Conservation (phyloP, 345 rosid genomes). For the Brassica nigra region DNA sequence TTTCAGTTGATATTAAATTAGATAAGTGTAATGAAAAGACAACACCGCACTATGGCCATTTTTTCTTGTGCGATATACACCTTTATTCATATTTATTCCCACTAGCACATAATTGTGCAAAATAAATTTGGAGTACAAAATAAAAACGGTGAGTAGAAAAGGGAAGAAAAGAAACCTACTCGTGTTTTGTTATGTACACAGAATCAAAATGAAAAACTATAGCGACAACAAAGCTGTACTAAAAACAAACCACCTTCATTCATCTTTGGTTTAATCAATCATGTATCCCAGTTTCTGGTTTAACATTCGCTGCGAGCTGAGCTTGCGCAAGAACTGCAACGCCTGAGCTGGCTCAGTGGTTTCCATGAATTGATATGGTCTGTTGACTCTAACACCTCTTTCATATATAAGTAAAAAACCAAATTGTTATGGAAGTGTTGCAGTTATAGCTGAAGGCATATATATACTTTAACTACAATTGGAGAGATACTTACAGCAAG, state of each 20-base stretch:
- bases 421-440: too few relatives aligned
- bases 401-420: too few relatives aligned
- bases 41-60: neutral
- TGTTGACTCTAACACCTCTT: too few relatives aligned
- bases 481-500: too few relatives aligned
- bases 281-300: constrained; percentile 25
- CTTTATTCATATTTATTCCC: neutral
- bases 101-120: too few relatives aligned
- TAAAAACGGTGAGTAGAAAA: constrained; percentile 3
- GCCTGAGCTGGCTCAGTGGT: too few relatives aligned
- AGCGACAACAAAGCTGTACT: neutral
- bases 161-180: constrained; percentile 1
- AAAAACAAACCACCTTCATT: neutral
- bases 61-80: neutral
- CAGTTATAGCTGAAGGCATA: too few relatives aligned
- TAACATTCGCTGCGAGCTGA: constrained; percentile 45
- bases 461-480: too few relatives aligned
- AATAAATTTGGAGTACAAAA: neutral
- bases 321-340: neutral
- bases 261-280: constrained; percentile 26
- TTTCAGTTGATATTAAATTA: too few relatives aligned
- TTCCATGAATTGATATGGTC: too few relatives aligned
- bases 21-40: too few relatives aligned
- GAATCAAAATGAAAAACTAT: neutral
- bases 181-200: constrained; percentile 14